Conservation (phyloP, 768 basidiomycete genomes). For the Austroboletus eburneus region DNA sequence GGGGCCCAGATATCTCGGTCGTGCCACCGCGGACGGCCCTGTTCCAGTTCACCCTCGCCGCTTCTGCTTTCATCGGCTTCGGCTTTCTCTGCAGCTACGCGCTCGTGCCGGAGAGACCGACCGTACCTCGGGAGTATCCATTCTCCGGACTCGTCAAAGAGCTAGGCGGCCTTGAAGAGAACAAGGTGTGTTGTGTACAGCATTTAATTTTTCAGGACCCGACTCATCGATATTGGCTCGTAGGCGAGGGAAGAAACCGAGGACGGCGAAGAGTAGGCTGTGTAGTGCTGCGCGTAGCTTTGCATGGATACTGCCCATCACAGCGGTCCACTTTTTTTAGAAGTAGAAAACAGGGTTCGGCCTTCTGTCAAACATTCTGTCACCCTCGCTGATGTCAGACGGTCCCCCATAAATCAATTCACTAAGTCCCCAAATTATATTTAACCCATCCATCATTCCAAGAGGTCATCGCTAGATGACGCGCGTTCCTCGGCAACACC, state of each 20-base stretch:
- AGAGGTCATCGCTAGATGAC: constrained; percentile 2
- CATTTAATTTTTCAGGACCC: neutral
- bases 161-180: constrained; percentile 73
- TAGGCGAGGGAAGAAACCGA: constrained; percentile 37
- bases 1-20: constrained; percentile 75
- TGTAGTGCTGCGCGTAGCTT: constrained; percentile 9
- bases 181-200: constrained; percentile 51
- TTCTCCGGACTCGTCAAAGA: constrained; percentile 70
- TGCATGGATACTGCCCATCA: constrained; percentile 3
- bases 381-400: neutral
- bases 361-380: neutral
- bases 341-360: constrained; percentile 2
- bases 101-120: constrained; percentile 58
- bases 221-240: constrained; percentile 4
- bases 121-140: constrained; percentile 71
- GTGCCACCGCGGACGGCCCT: constrained; percentile 57
- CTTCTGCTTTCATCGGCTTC: constrained; percentile 57
- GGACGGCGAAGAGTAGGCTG: constrained; percentile 30
- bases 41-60: constrained; percentile 60
- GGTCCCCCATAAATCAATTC: neutral
- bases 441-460: constrained; percentile 2
- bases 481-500: constrained; percentile 7
- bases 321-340: neutral
- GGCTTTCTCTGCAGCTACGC: constrained; percentile 55
- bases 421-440: constrained; percentile 4